These are phyloP conservation scores for Buddleja alternifolia DNA, from an alignment of 257 asterid genomes.

Conservation along the genomic window DNA sequence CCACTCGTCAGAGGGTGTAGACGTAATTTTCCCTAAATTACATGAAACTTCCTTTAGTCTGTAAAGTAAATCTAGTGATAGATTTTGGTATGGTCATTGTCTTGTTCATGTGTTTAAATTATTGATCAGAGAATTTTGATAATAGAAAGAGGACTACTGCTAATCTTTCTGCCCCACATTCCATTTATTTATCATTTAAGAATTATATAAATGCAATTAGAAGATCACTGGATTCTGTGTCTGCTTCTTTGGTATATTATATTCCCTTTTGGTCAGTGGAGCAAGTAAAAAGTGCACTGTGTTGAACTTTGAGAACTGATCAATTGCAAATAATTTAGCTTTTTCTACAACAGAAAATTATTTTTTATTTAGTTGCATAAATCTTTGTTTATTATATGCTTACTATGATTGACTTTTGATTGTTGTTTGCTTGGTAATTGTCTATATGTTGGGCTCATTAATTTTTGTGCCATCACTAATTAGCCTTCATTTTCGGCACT, in stretches of 20 bases:
- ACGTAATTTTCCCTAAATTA: too few species aligned
- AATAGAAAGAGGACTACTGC: neutral
- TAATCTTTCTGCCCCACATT: neutral
- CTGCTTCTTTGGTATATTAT: neutral
- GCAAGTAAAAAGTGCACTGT: constrained; percentile 32
- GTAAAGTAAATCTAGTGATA: neutral
- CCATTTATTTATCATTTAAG: neutral
- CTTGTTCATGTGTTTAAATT: neutral
- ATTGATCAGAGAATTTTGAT: constrained; percentile 19
- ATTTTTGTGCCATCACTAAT: constrained; percentile 33
- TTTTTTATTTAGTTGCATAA: constrained; percentile 7
- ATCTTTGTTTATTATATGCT: neutral
- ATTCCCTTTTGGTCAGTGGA: constrained; percentile 26
- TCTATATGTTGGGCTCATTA: constrained; percentile 24
- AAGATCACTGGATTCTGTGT: neutral
- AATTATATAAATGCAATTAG: neutral
- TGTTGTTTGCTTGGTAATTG: constrained; percentile 24
- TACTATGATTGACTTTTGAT: constrained; percentile 24
- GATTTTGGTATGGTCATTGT: neutral
- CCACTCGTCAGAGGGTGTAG: too few species aligned
- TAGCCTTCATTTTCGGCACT: constrained; percentile 25
- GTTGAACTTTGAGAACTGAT: neutral
- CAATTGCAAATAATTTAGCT: constrained; percentile 23
- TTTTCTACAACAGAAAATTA: neutral
- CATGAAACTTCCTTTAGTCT: neutral